Evolutionary conservation across 179 eudicot species (phyloP), one percentile per base, ranked within the genome.

Genomic region (Spergularia azorica): DNA sequence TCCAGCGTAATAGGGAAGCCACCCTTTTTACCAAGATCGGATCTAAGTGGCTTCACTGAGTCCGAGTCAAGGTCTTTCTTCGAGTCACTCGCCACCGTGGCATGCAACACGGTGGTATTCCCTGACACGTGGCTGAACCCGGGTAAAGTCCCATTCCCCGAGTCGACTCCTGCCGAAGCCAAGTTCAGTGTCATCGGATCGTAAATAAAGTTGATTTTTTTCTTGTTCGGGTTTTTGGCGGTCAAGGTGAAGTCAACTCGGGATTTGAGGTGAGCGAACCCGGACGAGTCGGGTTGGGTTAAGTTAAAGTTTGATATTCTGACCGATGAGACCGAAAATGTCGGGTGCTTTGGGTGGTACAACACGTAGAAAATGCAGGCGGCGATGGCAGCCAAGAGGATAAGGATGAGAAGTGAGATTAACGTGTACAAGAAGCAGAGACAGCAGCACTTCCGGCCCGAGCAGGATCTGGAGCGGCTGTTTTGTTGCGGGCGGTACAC

Each of bases 161-260:
- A 75, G 1, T 54, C 32, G 8, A 89, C 84, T 0, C 36, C 83
- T 4, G 73, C 69, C 15, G 1, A 69, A 46, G 80, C 56, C 14
- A 89, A 38, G 0, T 67, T 50, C 4, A 79, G 60, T 48, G 78
- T 57, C 63, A 82, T 15, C 16, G 91, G 75, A 7, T 83, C 73
- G 79, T 87, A 87, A 68, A 90, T 79, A 63, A 71, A 65, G 73
- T 59, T 83, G 18, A 43, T 67, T 62, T 87, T 64, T 63, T 89
- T 92, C 9, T 81, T 85, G 85, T 94, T 92, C 1, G 92, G 88
- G 87, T 94, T 94, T 18, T 88, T 94, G 61, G 89, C 84, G 43
- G 97, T 83, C 63, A 94, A 20, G 0, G 97, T 88, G 83, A 94
- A 43, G 82, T 92, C 92, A 66, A 94, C 56, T 13, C 61, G 59